A percentile compares a stretch with the other conserved stretches of the same genome.
phyloP scores from a whole-genome alignment of 495 filamentous ascomycete species.

The Tuber brumale region DNA sequence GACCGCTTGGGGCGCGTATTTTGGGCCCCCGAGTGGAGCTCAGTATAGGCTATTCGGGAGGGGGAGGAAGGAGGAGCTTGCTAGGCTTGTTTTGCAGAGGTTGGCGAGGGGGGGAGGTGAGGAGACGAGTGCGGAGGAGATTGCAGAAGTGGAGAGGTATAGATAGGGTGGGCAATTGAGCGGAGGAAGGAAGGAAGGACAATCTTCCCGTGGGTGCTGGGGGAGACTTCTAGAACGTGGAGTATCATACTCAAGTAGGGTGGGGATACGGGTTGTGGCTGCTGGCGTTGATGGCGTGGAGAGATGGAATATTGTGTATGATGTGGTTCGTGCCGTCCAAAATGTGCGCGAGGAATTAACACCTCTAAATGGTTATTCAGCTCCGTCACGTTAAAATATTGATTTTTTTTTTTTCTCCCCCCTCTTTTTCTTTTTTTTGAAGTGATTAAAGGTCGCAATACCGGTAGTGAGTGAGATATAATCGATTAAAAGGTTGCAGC shows the following conservation, averaged over 20 bases:
- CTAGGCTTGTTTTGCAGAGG: conserved; percentile 24
- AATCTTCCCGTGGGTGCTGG: neutral
- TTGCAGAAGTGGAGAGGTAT: conserved; percentile 17
- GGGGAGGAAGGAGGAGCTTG: conserved; percentile 21
- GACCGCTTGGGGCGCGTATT: conserved; percentile 18
- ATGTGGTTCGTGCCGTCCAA: too few species aligned
- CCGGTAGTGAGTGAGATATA: too few species aligned
- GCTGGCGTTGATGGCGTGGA: neutral
- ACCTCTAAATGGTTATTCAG: too few species aligned
- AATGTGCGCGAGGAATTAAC: too few species aligned
- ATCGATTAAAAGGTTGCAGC: too few species aligned
- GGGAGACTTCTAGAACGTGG: neutral
- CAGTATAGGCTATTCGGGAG: conserved; percentile 31
- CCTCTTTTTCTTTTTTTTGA: too few species aligned
- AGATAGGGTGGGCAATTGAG: conserved; percentile 6
- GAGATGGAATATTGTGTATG: neutral
- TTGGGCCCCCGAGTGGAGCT: conserved; percentile 8
- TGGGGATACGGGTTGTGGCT: neutral
- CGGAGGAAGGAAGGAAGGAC: neutral
- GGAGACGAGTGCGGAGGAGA: conserved; percentile 21
- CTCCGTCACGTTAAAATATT: too few species aligned
- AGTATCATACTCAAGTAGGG: too few species aligned
- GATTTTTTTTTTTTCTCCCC: too few species aligned
- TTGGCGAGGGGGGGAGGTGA: conserved; percentile 5
- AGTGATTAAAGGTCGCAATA: too few species aligned